A percentile compares a stretch with the other conserved stretches of the same genome.
Conservation (phyloP, 768 basidiomycete species). For the Kondoa malvinella region DNA sequence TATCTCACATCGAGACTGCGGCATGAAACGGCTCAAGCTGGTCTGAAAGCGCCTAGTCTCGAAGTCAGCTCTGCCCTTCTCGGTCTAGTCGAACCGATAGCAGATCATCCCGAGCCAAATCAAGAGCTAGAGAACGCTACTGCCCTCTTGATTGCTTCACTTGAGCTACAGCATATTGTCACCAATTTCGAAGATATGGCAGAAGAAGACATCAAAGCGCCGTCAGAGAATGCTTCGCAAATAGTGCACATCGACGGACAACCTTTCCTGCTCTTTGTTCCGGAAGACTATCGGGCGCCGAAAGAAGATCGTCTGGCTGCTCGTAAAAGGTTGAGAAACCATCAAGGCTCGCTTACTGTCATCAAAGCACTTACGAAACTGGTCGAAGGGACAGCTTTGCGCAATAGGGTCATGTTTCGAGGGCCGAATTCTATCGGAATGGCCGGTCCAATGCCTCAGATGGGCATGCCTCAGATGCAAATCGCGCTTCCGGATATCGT, state of each 20-base stretch:
- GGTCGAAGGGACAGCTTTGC: neutral
- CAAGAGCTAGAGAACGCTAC: neutral
- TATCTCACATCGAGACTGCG: neutral
- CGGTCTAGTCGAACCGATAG: neutral
- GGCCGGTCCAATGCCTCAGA: too few species aligned
- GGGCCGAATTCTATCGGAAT: too few species aligned
- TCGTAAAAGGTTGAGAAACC: neutral
- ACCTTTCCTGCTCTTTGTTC: conserved; percentile 13
- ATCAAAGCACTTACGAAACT: neutral
- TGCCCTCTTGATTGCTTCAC: neutral
- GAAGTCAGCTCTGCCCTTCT: neutral
- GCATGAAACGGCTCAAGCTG: neutral
- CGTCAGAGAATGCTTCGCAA: conserved; percentile 3
- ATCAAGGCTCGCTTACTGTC: neutral
- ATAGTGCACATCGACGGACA: conserved; percentile 13
- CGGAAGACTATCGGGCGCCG: neutral
- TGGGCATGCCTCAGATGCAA: too few species aligned
- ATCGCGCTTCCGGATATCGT: too few species aligned
- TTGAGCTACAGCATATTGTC: neutral
- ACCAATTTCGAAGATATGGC: neutral
- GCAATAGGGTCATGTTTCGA: too few species aligned
- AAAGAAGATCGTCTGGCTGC: conserved; percentile 1
- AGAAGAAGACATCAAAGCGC: neutral
- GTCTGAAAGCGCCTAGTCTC: neutral
- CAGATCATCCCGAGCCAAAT: neutral